Conservation (phyloP, 352 stramenopile genomes). For the Aphanomyces stellatus region DNA sequence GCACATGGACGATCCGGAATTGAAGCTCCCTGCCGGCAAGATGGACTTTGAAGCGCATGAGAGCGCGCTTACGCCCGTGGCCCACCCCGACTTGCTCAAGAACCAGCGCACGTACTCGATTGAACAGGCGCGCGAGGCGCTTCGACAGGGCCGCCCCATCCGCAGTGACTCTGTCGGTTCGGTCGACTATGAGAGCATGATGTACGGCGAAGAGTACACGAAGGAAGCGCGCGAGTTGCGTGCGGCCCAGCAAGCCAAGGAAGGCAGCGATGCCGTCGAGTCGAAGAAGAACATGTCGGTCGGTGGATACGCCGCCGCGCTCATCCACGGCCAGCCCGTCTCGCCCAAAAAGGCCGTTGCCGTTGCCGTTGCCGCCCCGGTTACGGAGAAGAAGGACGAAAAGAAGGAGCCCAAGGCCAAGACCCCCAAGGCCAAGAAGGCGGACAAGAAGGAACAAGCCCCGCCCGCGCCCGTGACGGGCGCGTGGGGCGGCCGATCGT, state of each 20-base stretch:
- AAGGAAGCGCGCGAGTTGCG: slow-evolving; percentile 72
- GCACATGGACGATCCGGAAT: slow-evolving; percentile 85
- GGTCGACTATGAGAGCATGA: slow-evolving; percentile 85
- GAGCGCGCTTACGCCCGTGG: slow-evolving; percentile 57
- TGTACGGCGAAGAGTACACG: slow-evolving; percentile 86
- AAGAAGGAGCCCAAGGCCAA: slow-evolving; percentile 44
- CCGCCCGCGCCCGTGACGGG: slow-evolving; percentile 27
- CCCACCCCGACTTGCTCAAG: slow-evolving; percentile 79
- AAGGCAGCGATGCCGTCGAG: slow-evolving; percentile 20
- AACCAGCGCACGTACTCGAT: slow-evolving; percentile 91
- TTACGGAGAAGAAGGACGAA: slow-evolving; percentile 24
- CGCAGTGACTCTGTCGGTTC: slow-evolving; percentile 80
- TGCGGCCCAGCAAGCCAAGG: slow-evolving; percentile 28
- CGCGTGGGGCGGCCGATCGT: slow-evolving; percentile 73
- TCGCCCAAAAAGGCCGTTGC: not conserved
- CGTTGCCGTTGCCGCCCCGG: slow-evolving; percentile 25
- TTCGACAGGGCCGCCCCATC: slow-evolving; percentile 83
- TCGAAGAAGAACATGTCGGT: slow-evolving; percentile 20
- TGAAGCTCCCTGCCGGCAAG: slow-evolving; percentile 53
- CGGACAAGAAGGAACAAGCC: slow-evolving; percentile 29
- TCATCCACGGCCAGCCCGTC: slow-evolving; percentile 62
- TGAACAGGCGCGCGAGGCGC: slow-evolving; percentile 83
- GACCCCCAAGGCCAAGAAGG: slow-evolving; percentile 24
- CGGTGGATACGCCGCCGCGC: slow-evolving; percentile 54
- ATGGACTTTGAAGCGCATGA: slow-evolving; percentile 79